Evolutionary conservation across 2,329 filamentous ascomycete genomes (phyloP).

Genomic region (Penicillium sclerotigenum): DNA sequence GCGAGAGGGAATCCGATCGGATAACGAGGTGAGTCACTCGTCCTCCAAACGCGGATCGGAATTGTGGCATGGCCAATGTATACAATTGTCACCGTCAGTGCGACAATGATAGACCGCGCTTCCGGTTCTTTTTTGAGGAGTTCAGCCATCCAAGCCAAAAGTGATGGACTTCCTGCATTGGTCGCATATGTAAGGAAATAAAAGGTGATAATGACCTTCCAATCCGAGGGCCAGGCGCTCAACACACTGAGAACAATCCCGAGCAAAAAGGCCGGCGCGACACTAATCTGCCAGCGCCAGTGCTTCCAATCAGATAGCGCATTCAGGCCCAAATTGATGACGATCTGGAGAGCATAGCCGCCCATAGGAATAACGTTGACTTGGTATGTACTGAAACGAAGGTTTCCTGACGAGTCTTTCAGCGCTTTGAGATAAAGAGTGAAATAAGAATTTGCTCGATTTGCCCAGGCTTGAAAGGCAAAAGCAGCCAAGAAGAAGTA

Average conservation of each 20-base stretch:
- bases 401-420: background rate
- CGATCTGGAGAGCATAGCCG: slow-evolving; percentile 18
- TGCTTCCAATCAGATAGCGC: slow-evolving; percentile 20
- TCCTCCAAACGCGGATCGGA: slow-evolving; percentile 19
- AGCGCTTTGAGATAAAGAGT: slow-evolving; percentile 18
- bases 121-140: slow-evolving; percentile 18
- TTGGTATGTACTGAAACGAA: slow-evolving; percentile 16
- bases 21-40: slow-evolving; percentile 17
- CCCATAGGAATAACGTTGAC: slow-evolving; percentile 23
- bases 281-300: slow-evolving; percentile 17
- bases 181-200: slow-evolving; percentile 23
- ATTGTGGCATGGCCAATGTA: slow-evolving; percentile 22
- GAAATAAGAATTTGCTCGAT: slow-evolving; percentile 20
- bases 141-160: slow-evolving; percentile 20
- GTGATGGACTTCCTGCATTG: slow-evolving; percentile 11
- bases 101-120: slow-evolving; percentile 17
- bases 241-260: slow-evolving; percentile 5
- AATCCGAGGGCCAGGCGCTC: slow-evolving; percentile 6
- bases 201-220: slow-evolving; percentile 13
- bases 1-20: slow-evolving; percentile 20
- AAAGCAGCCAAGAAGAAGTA: slow-evolving; percentile 17
- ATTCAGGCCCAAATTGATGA: slow-evolving; percentile 17
- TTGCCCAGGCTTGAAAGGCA: slow-evolving; percentile 17
- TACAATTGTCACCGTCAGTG: slow-evolving; percentile 18
- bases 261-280: slow-evolving; percentile 10